Percentiles rank a stretch among this genome's conserved stretches.
phyloP scores from a whole-genome alignment of 495 filamentous ascomycete genomes.

The Jackrogersella minutella region DNA sequence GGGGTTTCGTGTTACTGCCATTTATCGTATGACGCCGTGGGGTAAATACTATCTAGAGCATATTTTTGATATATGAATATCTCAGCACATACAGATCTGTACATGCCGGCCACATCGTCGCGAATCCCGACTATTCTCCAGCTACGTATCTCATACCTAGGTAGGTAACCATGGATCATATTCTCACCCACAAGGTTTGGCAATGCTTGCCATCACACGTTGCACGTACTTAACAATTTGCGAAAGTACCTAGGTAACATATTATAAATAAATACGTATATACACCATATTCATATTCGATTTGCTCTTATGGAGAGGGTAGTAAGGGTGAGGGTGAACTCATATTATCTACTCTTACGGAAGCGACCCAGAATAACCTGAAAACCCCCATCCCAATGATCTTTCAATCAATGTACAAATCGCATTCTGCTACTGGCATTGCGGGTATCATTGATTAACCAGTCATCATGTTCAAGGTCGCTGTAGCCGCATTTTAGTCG shows the following conservation, averaged over 20 bases:
- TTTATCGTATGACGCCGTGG: constrained; percentile 7
- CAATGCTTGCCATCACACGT: neutral
- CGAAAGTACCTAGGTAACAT: too few species aligned
- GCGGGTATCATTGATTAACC: neutral
- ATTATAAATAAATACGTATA: too few species aligned
- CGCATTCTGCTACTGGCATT: neutral
- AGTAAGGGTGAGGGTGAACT: too few species aligned
- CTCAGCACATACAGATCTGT: too few species aligned
- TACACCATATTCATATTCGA: neutral
- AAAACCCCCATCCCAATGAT: neutral
- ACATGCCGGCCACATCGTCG: too few species aligned
- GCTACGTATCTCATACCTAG: too few species aligned
- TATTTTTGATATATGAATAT: neutral
- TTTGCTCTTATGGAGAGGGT: neutral
- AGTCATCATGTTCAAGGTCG: neutral
- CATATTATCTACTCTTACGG: neutral
- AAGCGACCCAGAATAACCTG: neutral
- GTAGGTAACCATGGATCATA: too few species aligned
- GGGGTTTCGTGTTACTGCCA: constrained; percentile 1
- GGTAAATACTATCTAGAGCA: neutral
- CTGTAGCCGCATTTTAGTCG: neutral
- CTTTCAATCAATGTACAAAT: constrained; percentile 4
- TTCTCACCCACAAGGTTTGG: too few species aligned
- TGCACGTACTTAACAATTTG: neutral
- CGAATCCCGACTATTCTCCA: neutral